Evolutionary conservation across 2,329 filamentous ascomycete species (phyloP), one percentile per base, ranked within the genome.

Genomic region (Microdochium paspali): DNA sequence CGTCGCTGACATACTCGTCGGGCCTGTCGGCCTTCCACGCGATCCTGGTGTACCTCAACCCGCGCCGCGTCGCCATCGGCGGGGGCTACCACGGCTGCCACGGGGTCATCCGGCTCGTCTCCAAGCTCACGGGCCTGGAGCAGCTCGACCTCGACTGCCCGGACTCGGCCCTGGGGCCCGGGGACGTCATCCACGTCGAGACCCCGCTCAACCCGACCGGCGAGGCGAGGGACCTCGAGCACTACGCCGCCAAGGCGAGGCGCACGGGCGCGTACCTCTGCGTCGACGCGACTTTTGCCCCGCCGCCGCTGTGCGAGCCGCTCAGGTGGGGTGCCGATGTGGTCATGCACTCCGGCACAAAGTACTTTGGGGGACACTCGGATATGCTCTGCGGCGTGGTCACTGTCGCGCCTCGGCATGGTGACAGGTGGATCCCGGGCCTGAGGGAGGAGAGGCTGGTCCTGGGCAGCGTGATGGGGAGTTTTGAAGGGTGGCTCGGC

Each of bases 311-410:
- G 49, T 85, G 89, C 62, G 87, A 96, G 58, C 90, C 93, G 0
- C 93, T 97, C 58, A 61, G 65, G 24, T 84, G 78, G 63, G 91
- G 89, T 44, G 89, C 85, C 24, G 91, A 97, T 66, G 67, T 90
- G 1, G 79, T 95, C 28, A 86, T 97, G 87, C 93, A 98, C 67
- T 85, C 79, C 46, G 93, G 90, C 3, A 95, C 90, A 18, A 98
- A 97, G 73, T 98, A 97, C 67, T 80, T 98, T 55, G 93, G 93
- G 20, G 93, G 93, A 0, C 93, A 98, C 68, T 91, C 85, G 54
- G 93, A 98, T 67, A 76, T 97, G 76, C 79, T 97, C 5, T 94
- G 87, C 61, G 93, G 93, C 21, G 84, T 94, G 18, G 69, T 98
- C 24, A 79, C 81, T 0, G 77, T 90, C 5, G 71, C 76, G 45